phyloP scores from a whole-genome alignment of 2,329 filamentous ascomycete genomes.

The Metarhizium album region DNA sequence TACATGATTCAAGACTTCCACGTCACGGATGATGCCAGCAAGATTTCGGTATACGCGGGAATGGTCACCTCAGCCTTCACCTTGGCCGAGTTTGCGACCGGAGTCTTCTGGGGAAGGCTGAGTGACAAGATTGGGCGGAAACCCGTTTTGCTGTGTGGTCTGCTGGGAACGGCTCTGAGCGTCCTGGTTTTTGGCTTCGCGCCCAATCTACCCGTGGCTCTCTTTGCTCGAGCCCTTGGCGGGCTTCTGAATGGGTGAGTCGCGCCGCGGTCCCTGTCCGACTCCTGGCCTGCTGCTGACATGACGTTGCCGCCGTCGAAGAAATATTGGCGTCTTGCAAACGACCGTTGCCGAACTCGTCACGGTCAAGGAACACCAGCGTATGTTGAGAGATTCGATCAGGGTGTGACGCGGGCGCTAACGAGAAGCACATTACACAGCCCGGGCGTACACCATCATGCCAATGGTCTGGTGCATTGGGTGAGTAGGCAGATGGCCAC shows the following conservation, averaged over 20 bases:
- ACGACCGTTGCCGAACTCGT: conserved; percentile 93
- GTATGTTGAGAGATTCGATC: conserved; percentile 36
- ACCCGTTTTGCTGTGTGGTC: conserved; percentile 79
- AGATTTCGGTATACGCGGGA: conserved; percentile 85
- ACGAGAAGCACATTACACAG: conserved; percentile 30
- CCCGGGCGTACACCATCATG: conserved; percentile 94
- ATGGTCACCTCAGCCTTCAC: conserved; percentile 96
- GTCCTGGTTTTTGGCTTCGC: conserved; percentile 91
- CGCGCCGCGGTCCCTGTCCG: not conserved
- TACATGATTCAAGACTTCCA: conserved; percentile 93
- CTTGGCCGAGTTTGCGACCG: conserved; percentile 87
- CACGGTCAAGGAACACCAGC: conserved; percentile 85
- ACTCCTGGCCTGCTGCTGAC: not conserved
- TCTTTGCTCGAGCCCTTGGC: conserved; percentile 79
- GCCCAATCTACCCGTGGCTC: conserved; percentile 66
- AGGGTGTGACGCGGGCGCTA: conserved; percentile 14
- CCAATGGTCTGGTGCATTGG: conserved; percentile 96
- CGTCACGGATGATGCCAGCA: conserved; percentile 64
- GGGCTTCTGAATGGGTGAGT: conserved; percentile 86
- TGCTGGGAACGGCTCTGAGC: conserved; percentile 83
- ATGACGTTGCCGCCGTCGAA: conserved; percentile 25
- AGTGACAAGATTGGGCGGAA: conserved; percentile 91
- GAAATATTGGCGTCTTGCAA: conserved; percentile 89
- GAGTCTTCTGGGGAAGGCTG: conserved; percentile 84
- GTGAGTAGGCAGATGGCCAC: too few relatives aligned